These are phyloP conservation scores for Fistulinella prunicolor DNA, from an alignment of 768 basidiomycete species.

Conservation along the genomic window DNA sequence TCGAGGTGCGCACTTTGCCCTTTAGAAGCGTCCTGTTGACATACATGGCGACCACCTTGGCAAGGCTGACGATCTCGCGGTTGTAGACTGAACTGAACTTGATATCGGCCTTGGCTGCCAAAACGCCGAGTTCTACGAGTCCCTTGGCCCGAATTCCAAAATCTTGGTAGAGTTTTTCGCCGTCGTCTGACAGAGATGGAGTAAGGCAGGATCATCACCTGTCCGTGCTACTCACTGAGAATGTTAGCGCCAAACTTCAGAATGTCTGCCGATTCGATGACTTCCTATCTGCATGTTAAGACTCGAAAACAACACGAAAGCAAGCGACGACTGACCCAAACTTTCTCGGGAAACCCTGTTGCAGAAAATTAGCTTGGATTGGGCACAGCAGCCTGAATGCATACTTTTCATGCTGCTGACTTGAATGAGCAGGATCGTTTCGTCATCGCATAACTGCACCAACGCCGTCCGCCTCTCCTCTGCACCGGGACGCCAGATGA, in stretches of 20 bases:
- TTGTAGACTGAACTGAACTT: slow-evolving; percentile 32
- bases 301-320: background rate
- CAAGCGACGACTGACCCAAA: slow-evolving; percentile 31
- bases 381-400: background rate
- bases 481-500: slow-evolving; percentile 31
- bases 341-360: slow-evolving; percentile 43
- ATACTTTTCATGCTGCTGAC: slow-evolving; percentile 47
- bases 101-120: slow-evolving; percentile 41
- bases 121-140: slow-evolving; percentile 45
- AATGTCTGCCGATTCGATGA: slow-evolving; percentile 41
- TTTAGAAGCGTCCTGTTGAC: slow-evolving; percentile 39
- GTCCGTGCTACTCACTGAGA: slow-evolving; percentile 33
- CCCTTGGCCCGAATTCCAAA: slow-evolving; percentile 41
- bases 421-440: slow-evolving; percentile 46
- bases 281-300: slow-evolving; percentile 30
- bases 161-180: slow-evolving; percentile 46
- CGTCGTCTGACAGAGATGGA: slow-evolving; percentile 37
- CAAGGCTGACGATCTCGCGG: slow-evolving; percentile 42
- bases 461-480: slow-evolving; percentile 39
- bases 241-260: slow-evolving; percentile 50
- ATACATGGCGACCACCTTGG: slow-evolving; percentile 43
- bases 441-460: slow-evolving; percentile 44
- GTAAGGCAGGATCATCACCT: background rate
- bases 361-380: background rate
- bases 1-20: slow-evolving; percentile 43